Percentiles rank a stretch among this genome's conserved stretches.
phyloP scores from a whole-genome alignment of 2,329 filamentous ascomycete genomes.

The Aspergillus thermomutatus region DNA sequence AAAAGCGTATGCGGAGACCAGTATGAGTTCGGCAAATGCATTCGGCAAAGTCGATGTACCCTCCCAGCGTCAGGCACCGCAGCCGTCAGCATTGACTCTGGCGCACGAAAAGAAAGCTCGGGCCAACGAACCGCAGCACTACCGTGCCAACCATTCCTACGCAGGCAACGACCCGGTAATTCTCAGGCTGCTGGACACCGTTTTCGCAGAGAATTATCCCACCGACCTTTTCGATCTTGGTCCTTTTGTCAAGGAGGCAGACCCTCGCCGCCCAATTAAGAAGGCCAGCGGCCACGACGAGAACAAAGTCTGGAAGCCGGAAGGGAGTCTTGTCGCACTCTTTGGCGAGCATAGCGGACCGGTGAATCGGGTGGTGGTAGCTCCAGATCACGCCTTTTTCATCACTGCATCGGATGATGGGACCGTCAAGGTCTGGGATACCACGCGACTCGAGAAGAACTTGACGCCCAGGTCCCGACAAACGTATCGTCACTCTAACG shows the following conservation, averaged over 20 bases:
- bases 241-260: constrained; percentile 70
- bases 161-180: constrained; percentile 68
- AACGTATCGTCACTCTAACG: constrained; percentile 71
- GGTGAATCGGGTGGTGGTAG: constrained; percentile 75
- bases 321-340: constrained; percentile 78
- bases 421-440: constrained; percentile 89
- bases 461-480: constrained; percentile 83
- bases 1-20: constrained; percentile 63
- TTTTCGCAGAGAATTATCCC: constrained; percentile 68
- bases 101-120: constrained; percentile 29
- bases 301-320: constrained; percentile 73
- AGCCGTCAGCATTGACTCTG: constrained; percentile 36
- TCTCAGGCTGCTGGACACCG: constrained; percentile 69
- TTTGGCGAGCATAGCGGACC: constrained; percentile 83
- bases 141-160: constrained; percentile 74
- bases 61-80: constrained; percentile 36
- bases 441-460: constrained; percentile 83
- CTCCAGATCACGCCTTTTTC: constrained; percentile 92
- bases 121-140: constrained; percentile 39
- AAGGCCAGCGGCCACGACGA: constrained; percentile 51
- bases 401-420: constrained; percentile 91
- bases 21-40: constrained; percentile 61
- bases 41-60: constrained; percentile 62
- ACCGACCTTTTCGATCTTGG: constrained; percentile 66
- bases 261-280: constrained; percentile 50